Evolutionary conservation across 345 rosid species (phyloP).

Genomic region (Erysimum cheiranthoides): DNA sequence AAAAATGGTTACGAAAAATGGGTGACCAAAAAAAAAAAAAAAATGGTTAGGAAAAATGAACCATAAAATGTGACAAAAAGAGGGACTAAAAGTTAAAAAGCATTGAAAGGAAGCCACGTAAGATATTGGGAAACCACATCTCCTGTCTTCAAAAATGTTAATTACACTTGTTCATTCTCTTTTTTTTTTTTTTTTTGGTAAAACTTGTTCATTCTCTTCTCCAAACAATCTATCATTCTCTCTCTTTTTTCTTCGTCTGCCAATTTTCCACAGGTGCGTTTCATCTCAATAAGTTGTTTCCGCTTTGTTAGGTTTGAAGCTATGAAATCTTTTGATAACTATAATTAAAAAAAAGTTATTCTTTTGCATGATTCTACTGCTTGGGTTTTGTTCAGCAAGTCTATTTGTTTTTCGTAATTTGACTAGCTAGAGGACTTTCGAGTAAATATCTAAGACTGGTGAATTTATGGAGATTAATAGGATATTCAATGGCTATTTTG

Average conservation of each 20-base stretch:
- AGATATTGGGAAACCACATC: constrained; percentile 56
- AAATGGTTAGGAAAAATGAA: background rate
- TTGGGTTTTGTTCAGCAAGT: constrained; percentile 22
- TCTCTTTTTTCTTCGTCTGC: constrained; percentile 18
- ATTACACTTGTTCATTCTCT: constrained; percentile 5
- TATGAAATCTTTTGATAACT: background rate
- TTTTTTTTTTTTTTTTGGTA: too few species aligned
- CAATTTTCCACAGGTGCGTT: constrained; percentile 30
- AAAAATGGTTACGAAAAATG: background rate
- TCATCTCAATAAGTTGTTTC: background rate
- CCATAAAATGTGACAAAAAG: background rate
- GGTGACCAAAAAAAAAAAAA: too few species aligned
- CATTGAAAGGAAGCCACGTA: constrained; percentile 59
- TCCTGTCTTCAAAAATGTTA: constrained; percentile 34
- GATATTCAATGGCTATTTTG: background rate
- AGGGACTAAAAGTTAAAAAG: too few species aligned
- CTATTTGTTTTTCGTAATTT: background rate
- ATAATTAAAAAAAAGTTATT: background rate
- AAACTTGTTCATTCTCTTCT: constrained; percentile 14
- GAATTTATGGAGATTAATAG: background rate
- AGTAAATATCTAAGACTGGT: background rate
- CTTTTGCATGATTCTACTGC: constrained; percentile 15
- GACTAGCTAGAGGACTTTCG: background rate
- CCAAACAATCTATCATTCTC: background rate
- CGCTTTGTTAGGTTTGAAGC: background rate